phyloP scores from a whole-genome alignment of 1,284 basidiomycete species.

The Porodaedalea pini region DNA sequence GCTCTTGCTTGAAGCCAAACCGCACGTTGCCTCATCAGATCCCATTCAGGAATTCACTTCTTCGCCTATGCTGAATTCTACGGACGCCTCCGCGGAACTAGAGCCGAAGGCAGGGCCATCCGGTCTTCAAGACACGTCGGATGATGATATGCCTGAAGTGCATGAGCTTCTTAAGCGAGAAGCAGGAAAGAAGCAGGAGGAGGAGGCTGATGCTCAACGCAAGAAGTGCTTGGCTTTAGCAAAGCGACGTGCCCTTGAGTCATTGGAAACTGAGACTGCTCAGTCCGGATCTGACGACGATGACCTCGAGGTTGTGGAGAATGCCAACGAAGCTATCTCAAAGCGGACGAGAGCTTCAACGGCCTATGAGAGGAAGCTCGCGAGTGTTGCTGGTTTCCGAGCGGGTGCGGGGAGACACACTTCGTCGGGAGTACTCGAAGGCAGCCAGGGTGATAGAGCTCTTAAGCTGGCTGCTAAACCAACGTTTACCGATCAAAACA shows the following conservation, averaged over 20 bases:
- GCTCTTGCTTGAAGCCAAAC: not conserved
- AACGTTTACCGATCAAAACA: conserved; percentile 4
- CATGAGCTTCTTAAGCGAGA: not conserved
- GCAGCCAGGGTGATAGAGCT: conserved; percentile 15
- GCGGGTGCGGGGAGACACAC: conserved; percentile 1
- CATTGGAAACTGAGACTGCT: not conserved
- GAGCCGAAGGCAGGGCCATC: conserved; percentile 1
- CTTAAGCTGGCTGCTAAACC: conserved; percentile 16
- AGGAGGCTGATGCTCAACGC: conserved; percentile 8
- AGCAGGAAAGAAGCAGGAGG: not conserved
- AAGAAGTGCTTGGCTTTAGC: conserved; percentile 7
- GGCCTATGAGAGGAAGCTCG: conserved; percentile 11
- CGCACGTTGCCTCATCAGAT: conserved; percentile 15
- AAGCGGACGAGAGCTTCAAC: not conserved
- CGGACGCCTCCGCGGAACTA: not conserved
- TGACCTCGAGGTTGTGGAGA: conserved; percentile 48
- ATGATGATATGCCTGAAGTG: conserved; percentile 12
- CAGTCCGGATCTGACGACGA: conserved; percentile 4
- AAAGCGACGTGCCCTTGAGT: conserved; percentile 12
- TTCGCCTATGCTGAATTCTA: conserved; percentile 10
- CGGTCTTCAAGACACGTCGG: conserved; percentile 1
- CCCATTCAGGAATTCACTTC: conserved; percentile 23
- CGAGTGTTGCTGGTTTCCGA: conserved; percentile 17
- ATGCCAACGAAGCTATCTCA: conserved; percentile 24
- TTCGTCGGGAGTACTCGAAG: conserved; percentile 4